Evolutionary conservation across 805 yeast genomes (phyloP), one percentile per base, ranked within the genome.

Genomic region (Pichia californica): DNA sequence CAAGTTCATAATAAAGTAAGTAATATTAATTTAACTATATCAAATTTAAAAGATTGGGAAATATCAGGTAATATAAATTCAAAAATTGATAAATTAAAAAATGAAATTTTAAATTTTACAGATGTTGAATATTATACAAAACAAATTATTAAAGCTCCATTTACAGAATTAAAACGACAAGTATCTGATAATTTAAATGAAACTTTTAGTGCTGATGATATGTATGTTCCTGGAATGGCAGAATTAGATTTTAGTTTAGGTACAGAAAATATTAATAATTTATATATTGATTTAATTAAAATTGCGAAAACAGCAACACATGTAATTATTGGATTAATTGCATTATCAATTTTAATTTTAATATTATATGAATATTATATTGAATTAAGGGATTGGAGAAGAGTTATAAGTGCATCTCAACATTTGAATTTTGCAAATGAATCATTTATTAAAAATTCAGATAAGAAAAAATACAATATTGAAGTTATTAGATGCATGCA

Each of bases 31-130:
- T 56, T 83, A 16, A 77, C 88, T 0, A 69, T 87, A 4, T 56
- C 62, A 9, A 63, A 76, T 0, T 62, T 91, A 51, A 63, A 73
- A 49, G 64, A 81, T 46, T 59, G 91, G 44, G 57, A 74, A 14
- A 83, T 93, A 11, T 87, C 96, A 1, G 54, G 76, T 0, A 63
- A 79, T 0, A 79, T 89, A 33, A 75, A 85, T 50, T 58, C 59
- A 2, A 75, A 79, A 25, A 66, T 93, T 15, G 73, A 74, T 3
- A 49, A 55, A 0, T 60, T 88, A 33, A 64, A 74, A 18, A 61
- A 64, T 0, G 66, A 75, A 2, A 63, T 83, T 0, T 95, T 94
- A 0, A 74, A 77, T 47, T 87, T 87, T 58, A 76, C 73, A 3
- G 70, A 72, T 7, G 80, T 87, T 3, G 73, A 79, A 54, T 75